These are phyloP conservation scores for Stemphylium vesicarium DNA, from an alignment of 2,329 filamentous ascomycete genomes.

Conservation along the genomic window DNA sequence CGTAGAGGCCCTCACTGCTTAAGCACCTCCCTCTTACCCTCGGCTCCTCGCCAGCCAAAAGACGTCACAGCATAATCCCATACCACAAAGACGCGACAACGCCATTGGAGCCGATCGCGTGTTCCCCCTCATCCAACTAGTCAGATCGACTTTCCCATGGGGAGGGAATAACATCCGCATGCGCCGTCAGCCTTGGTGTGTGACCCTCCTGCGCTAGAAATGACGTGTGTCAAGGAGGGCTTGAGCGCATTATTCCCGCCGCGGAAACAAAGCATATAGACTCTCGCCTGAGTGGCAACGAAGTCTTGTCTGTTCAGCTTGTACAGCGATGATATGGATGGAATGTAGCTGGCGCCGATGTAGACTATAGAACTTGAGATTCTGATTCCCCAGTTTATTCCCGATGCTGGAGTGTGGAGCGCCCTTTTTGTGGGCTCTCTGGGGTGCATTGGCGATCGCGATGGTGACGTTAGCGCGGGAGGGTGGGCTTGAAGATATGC, in stretches of 20 bases:
- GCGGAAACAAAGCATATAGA: background rate
- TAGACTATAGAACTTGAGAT: too few species aligned
- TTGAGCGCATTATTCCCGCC: constrained; percentile 10
- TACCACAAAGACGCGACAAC: background rate
- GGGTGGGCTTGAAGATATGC: background rate
- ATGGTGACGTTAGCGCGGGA: background rate
- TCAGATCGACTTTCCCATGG: background rate
- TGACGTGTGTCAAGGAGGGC: constrained; percentile 19
- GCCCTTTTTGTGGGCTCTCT: constrained; percentile 11
- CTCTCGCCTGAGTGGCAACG: too few species aligned
- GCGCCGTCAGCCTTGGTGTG: constrained; percentile 11
- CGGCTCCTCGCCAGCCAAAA: constrained; percentile 2
- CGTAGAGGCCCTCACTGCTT: constrained; percentile 5
- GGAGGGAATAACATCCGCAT: constrained; percentile 7
- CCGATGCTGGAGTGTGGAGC: constrained; percentile 11
- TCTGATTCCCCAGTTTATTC: background rate
- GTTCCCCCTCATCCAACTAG: constrained; percentile 16
- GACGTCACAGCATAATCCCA: constrained; percentile 19
- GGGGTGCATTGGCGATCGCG: constrained; percentile 18
- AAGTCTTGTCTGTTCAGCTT: too few species aligned
- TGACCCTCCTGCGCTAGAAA: constrained; percentile 14
- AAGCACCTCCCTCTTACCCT: constrained; percentile 9
- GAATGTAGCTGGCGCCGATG: too few species aligned
- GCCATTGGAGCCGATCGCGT: constrained; percentile 13
- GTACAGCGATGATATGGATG: too few species aligned